Percentiles rank a stretch among this genome's conserved stretches.
Evolutionary conservation across 1,284 basidiomycete genomes (phyloP).

Genomic region (Trametes pubescens): DNA sequence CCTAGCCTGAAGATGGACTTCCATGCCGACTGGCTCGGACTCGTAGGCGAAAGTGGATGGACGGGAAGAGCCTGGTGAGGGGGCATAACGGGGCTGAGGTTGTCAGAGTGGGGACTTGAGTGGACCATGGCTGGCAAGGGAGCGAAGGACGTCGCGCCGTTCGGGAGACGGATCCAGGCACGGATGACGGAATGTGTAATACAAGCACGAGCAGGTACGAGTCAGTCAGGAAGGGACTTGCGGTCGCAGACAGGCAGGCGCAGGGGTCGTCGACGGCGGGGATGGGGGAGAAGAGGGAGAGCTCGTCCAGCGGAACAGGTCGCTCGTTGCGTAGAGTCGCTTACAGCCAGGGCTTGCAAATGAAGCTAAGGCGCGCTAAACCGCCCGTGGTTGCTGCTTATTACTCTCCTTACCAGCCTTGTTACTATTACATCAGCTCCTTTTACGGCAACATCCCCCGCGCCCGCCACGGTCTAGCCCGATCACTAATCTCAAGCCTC

Average conservation of each 20-base stretch:
- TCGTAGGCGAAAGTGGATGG: conserved; percentile 32
- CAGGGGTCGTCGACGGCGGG: conserved; percentile 19
- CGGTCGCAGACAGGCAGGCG: conserved; percentile 8
- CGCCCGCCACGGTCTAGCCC: conserved; percentile 12
- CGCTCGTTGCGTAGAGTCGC: conserved; percentile 26
- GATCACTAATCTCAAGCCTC: conserved; percentile 6
- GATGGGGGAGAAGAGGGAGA: conserved; percentile 22
- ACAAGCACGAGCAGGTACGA: neutral
- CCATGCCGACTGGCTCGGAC: conserved; percentile 50
- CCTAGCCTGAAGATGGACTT: conserved; percentile 69
- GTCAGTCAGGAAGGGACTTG: neutral
- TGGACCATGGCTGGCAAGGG: conserved; percentile 32
- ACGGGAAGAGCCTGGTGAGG: conserved; percentile 32
- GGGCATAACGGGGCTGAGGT: conserved; percentile 35
- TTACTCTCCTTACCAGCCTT: conserved; percentile 19
- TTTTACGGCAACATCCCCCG: conserved; percentile 11
- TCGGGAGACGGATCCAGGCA: conserved; percentile 27
- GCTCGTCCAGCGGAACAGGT: conserved; percentile 29
- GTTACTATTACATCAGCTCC: conserved; percentile 25
- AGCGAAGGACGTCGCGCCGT: conserved; percentile 20
- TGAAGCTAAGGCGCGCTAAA: conserved; percentile 30
- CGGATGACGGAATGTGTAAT: conserved; percentile 23
- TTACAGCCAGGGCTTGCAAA: conserved; percentile 29
- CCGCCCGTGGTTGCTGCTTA: conserved; percentile 10
- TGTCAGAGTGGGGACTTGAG: conserved; percentile 33